Evolutionary conservation across 768 basidiomycete genomes (phyloP).

Genomic region (Rhodotorula graminis): DNA sequence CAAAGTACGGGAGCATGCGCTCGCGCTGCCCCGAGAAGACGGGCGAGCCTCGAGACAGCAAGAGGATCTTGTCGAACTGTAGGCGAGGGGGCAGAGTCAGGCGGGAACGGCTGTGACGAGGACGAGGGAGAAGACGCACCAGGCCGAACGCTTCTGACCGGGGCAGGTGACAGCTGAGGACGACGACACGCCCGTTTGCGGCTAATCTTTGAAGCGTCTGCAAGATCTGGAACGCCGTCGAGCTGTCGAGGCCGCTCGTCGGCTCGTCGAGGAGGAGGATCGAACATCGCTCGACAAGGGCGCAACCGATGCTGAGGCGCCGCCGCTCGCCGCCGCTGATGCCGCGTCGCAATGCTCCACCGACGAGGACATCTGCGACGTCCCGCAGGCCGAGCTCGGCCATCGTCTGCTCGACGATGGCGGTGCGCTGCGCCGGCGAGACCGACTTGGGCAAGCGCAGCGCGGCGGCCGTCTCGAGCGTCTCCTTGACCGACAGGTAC

Average conservation of each 20-base stretch:
- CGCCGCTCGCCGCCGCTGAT: constrained; percentile 60
- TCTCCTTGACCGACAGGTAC: constrained; percentile 47
- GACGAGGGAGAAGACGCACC: neutral
- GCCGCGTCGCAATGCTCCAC: constrained; percentile 52
- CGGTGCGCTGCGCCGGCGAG: constrained; percentile 38
- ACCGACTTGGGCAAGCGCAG: constrained; percentile 52
- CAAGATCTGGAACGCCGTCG: constrained; percentile 47
- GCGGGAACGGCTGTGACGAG: no score
- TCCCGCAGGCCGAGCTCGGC: constrained; percentile 52
- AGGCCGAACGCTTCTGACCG: constrained; percentile 54
- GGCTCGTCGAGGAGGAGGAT: constrained; percentile 63
- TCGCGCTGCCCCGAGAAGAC: constrained; percentile 49
- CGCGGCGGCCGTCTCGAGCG: constrained; percentile 43
- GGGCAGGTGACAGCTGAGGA: constrained; percentile 65
- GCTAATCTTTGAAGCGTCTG: constrained; percentile 51
- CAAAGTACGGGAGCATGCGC: constrained; percentile 49
- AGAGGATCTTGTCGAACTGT: constrained; percentile 57
- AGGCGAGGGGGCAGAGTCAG: neutral
- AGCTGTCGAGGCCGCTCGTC: constrained; percentile 47
- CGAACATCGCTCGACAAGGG: constrained; percentile 59
- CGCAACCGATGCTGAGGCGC: constrained; percentile 57
- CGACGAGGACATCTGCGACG: constrained; percentile 54
- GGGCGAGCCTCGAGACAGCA: constrained; percentile 57
- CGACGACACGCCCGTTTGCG: constrained; percentile 54
- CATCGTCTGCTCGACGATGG: constrained; percentile 53